A percentile compares a stretch with the other conserved stretches of the same genome.
These are phyloP conservation scores for Rhynchospora breviuscula DNA, from an alignment of 176 grass and related monocot genomes.

Conservation along the genomic window DNA sequence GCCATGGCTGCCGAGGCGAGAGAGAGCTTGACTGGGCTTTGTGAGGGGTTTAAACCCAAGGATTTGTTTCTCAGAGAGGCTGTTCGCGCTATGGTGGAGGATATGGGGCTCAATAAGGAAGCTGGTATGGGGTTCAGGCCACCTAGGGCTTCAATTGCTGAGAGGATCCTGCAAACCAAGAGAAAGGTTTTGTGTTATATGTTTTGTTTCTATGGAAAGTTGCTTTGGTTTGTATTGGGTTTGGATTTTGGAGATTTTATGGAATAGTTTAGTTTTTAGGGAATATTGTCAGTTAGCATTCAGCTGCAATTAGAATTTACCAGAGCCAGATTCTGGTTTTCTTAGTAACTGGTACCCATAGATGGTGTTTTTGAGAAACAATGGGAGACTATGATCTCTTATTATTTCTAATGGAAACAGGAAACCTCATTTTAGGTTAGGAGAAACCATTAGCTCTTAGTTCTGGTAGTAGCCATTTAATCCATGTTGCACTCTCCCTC, in stretches of 20 bases:
- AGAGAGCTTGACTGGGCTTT: conserved; percentile 51
- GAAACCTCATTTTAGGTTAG: too few relatives aligned
- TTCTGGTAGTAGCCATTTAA: neutral
- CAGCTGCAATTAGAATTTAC: neutral
- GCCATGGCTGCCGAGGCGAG: conserved; percentile 76
- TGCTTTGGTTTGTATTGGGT: neutral
- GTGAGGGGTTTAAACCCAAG: conserved; percentile 54
- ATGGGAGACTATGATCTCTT: neutral
- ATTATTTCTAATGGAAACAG: too few relatives aligned
- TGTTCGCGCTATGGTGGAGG: conserved; percentile 73
- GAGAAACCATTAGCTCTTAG: neutral
- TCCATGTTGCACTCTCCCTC: neutral
- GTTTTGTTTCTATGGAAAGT: neutral
- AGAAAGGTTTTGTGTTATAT: conserved; percentile 52
- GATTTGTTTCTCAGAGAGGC: conserved; percentile 91
- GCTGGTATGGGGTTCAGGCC: conserved; percentile 65
- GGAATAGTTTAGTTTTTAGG: neutral
- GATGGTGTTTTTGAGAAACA: neutral
- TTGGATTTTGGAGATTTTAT: neutral
- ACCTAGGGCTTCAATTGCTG: conserved; percentile 73
- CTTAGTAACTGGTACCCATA: neutral
- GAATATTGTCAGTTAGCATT: neutral
- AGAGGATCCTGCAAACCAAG: conserved; percentile 83
- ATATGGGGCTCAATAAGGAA: conserved; percentile 81
- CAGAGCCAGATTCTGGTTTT: neutral